Conservation (phyloP, 352 stramenopile species). For the Halophytophthora batemanensis region DNA sequence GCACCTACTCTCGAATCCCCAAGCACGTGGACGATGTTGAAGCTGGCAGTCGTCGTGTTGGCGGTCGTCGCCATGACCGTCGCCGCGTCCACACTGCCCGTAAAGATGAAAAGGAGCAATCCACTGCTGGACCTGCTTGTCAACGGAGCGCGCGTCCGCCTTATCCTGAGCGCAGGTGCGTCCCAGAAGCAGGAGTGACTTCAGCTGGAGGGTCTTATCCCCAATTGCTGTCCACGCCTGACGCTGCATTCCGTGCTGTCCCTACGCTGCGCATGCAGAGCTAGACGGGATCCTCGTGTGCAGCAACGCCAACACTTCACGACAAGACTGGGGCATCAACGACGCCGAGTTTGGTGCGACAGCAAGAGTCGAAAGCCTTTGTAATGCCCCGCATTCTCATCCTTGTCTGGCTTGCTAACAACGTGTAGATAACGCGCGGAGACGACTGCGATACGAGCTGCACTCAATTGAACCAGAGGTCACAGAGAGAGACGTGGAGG, state of each 20-base stretch:
- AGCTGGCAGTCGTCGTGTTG: no score
- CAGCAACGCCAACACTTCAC: constrained; percentile 15
- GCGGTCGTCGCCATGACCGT: not conserved
- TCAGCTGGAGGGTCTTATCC: not conserved
- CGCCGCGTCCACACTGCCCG: constrained; percentile 1
- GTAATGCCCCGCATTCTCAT: not conserved
- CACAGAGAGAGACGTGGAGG: constrained; percentile 13
- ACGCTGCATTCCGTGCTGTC: no score
- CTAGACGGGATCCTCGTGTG: constrained; percentile 24
- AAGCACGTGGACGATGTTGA: no score
- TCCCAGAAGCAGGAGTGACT: constrained; percentile 1
- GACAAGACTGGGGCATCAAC: constrained; percentile 22
- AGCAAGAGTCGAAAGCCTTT: not conserved
- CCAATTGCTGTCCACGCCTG: not conserved
- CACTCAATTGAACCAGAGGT: constrained; percentile 24
- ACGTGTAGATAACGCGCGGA: constrained; percentile 49
- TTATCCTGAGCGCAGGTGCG: constrained; percentile 24
- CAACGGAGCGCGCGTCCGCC: constrained; percentile 1
- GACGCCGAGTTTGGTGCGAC: constrained; percentile 23
- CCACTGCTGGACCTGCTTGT: constrained; percentile 17
- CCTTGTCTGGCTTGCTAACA: not conserved
- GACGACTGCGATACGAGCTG: constrained; percentile 49
- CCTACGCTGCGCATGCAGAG: constrained; percentile 6
- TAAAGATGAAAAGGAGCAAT: constrained; percentile 28
- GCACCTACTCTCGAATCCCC: no score